Evolutionary conservation across 768 basidiomycete species (phyloP), one percentile per base, ranked within the genome.

Genomic region (Strobilomyces dryophilus): DNA sequence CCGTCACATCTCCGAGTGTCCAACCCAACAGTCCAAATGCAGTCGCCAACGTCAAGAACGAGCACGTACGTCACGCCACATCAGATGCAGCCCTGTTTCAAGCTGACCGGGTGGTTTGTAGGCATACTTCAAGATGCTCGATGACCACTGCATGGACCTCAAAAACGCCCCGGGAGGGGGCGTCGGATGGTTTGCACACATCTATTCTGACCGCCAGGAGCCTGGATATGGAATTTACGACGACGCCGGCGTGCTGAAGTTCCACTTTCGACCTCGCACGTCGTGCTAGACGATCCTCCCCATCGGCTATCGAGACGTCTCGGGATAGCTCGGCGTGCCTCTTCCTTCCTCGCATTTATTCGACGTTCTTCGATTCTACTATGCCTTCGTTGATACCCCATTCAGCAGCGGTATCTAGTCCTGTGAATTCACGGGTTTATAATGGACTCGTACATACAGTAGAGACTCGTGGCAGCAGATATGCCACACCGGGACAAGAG

Each of bases 141-240:
- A 91, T 57, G 64, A 72, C 2, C 78, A 85, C 51, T 90, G 88
- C 61, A 61, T 71, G 11, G 75, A 81, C 59, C 74, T 90, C 61
- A 90, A 90, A 68, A 61, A 57, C 0, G 79, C 79, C 24, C 55
- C 66, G 26, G 78, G 78, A 4, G 85, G 86, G 21, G 86, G 86
- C 20, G 71, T 89, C 35, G 86, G 88, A 11, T 91, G 88, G 88
- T 91, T 91, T 59, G 85, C 85, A 27, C 89, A 90, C 63, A 83
- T 89, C 49, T 89, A 89, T 61, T 81, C 82, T 2, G 89, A 89
- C 61, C 54, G 67, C 56, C 77, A 81, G 66, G 77, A 77, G 47
- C 81, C 83, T 17, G 87, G 87, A 11, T 90, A 90, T 61, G 88
- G 87, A 7, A 79, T 89, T 47, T 85, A 84, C 61, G 69, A 76